Conservation (phyloP, 2,329 filamentous ascomycete species). For the Aspergillus oerlinghausenensis region DNA sequence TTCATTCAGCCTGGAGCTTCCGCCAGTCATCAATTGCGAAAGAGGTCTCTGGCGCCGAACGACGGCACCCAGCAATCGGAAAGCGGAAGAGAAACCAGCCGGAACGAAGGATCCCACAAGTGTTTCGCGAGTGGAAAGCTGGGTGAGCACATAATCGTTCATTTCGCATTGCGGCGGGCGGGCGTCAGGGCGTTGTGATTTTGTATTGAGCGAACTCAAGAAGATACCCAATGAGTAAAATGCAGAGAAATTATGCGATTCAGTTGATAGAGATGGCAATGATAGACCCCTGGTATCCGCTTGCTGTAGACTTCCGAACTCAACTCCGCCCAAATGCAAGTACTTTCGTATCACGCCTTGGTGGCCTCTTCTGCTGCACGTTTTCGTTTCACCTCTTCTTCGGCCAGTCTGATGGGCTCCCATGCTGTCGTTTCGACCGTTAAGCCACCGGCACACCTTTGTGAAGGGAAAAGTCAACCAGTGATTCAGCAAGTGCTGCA, state of each 20-base stretch:
- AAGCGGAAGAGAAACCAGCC: slow-evolving; percentile 30
- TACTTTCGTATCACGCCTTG: slow-evolving; percentile 16
- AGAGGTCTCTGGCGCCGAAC: slow-evolving; percentile 54
- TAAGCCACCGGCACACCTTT: slow-evolving; percentile 48
- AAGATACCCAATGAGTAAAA: slow-evolving; percentile 31
- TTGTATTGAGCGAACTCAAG: slow-evolving; percentile 18
- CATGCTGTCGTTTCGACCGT: slow-evolving; percentile 60
- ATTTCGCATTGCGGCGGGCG: slow-evolving; percentile 7
- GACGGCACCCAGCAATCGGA: slow-evolving; percentile 30
- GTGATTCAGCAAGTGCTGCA: background rate
- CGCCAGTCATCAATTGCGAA: slow-evolving; percentile 57
- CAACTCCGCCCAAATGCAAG: slow-evolving; percentile 8
- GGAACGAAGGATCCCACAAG: slow-evolving; percentile 20
- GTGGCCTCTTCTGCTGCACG: slow-evolving; percentile 15
- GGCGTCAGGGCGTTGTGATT: slow-evolving; percentile 16
- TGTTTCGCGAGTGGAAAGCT: slow-evolving; percentile 20
- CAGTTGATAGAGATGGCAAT: background rate
- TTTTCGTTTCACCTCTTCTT: slow-evolving; percentile 31
- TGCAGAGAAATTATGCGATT: slow-evolving; percentile 1
- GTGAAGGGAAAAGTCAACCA: slow-evolving; percentile 5
- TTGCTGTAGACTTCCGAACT: slow-evolving; percentile 6
- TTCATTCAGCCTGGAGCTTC: slow-evolving; percentile 38
- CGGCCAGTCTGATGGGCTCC: slow-evolving; percentile 41
- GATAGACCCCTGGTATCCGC: background rate
- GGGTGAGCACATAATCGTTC: slow-evolving; percentile 17